These are phyloP conservation scores for Aspergillus cejpii DNA, from an alignment of 2,329 filamentous ascomycete species.

Conservation along the genomic window DNA sequence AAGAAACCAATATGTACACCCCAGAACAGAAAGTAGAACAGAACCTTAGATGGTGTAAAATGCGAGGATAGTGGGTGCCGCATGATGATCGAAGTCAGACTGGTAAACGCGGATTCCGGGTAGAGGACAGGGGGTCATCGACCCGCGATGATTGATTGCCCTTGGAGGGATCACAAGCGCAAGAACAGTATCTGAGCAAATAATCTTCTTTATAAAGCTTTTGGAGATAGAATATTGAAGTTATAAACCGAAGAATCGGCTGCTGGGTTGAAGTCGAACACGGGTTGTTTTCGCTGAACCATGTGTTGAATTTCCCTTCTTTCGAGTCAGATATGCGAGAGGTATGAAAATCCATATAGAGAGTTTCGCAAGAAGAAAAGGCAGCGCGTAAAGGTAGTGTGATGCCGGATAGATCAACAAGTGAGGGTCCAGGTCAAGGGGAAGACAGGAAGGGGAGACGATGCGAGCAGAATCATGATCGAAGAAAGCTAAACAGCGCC, in stretches of 20 bases:
- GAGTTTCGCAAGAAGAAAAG: not conserved
- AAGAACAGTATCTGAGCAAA: not conserved
- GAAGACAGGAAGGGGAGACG: constrained; percentile 1
- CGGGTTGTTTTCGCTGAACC: not conserved
- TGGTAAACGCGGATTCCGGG: constrained; percentile 2
- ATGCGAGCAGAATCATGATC: not conserved
- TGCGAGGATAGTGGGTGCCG: constrained; percentile 44
- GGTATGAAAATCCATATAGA: not conserved
- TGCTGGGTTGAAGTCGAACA: not conserved
- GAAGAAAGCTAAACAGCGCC: not conserved
- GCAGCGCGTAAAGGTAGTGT: not conserved
- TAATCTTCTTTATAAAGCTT: not conserved
- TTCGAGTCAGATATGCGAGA: not conserved
- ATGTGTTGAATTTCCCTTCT: not conserved
- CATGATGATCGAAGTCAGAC: constrained; percentile 43
- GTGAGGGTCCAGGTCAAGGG: constrained; percentile 3
- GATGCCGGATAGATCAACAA: constrained; percentile 5
- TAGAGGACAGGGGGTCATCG: constrained; percentile 12
- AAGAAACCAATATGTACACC: constrained; percentile 72
- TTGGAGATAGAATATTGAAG: not conserved
- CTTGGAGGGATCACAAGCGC: not conserved
- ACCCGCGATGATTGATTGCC: constrained; percentile 23
- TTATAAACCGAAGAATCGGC: not conserved
- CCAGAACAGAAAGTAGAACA: constrained; percentile 80
- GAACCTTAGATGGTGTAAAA: constrained; percentile 62